Base-by-base conservation (phyloP, 768 basidiomycete species). In the Mycena capillaripes region DNA sequence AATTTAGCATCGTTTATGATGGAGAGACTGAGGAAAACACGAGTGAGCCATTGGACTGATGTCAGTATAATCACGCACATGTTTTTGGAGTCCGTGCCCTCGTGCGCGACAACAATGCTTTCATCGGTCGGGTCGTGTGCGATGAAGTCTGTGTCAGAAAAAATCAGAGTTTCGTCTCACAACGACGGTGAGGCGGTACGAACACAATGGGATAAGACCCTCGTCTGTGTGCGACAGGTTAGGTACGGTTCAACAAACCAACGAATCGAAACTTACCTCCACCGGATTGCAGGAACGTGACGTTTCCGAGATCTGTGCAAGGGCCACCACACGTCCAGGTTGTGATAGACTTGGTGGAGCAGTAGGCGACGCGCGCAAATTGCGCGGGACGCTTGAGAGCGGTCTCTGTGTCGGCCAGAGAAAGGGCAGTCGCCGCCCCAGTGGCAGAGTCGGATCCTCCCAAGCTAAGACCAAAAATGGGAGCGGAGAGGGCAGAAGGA, bases 61-160 rank as follows among this genome's bases (percentile, higher is more conserved):
- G n/a, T n/a, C n/a, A 30, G 21, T 23, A 32, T 78, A 76, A 29
- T 36, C 50, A n/a, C 64, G 17, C 21, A 83, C 84, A 82, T 61
- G 59, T 80, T 81, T 1, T 71, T 48, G 17, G 80, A 71, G 48
- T 85, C 76, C 14, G 85, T 86, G 21, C 85, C 86, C 62, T 86
- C 78, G 66, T 87, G 85, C 23, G 84, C 83, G 17, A 87, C 83
- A 36, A 85, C 81, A 66, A 86, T 77, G 29, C 78, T 80, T 32
- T 82, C 66, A 9, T 76, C 76, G 3, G 76, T 66, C 7, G 76
- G 77, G 65, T 85, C 82, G 73, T 83, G 79, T 2, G 83, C 85
- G 58, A 86, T 77, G 66, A 80, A 84, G 69, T 80, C 82, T 83
- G 55, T 38, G 56, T 50, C 17, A 36, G 27, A 58, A 42, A 14